These are phyloP conservation scores for Wickerhamiella kazuoi DNA, from an alignment of 805 yeast genomes.

Conservation along the genomic window DNA sequence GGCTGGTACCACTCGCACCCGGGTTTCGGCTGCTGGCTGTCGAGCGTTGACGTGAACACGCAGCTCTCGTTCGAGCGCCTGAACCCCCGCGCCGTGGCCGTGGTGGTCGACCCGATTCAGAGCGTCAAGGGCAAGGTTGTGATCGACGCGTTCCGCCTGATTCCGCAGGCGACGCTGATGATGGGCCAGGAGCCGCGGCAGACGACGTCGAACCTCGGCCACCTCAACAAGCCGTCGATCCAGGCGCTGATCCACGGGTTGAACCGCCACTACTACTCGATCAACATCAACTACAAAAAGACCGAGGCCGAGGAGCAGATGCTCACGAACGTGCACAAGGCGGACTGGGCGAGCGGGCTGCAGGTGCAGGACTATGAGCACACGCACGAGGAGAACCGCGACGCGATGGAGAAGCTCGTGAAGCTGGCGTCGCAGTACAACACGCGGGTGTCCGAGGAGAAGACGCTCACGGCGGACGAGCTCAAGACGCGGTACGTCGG, in stretches of 20 bases:
- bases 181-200: constrained; percentile 97
- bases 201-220: constrained; percentile 89
- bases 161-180: constrained; percentile 74
- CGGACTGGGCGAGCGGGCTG: constrained; percentile 89
- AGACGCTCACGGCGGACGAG: constrained; percentile 71
- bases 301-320: constrained; percentile 83
- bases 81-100: constrained; percentile 92
- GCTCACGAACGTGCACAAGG: constrained; percentile 86
- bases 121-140: constrained; percentile 98
- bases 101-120: constrained; percentile 95
- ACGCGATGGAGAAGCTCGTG: constrained; percentile 61
- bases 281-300: constrained; percentile 86
- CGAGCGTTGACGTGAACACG: constrained; percentile 92
- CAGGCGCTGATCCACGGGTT: constrained; percentile 95
- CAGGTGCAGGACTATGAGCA: constrained; percentile 58
- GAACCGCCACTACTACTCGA: constrained; percentile 89
- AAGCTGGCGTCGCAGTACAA: constrained; percentile 81
- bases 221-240: constrained; percentile 86
- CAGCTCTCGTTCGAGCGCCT: constrained; percentile 96
- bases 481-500: constrained; percentile 93
- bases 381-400: constrained; percentile 59
- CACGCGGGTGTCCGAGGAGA: constrained; percentile 80
- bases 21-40: constrained; percentile 95
- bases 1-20: constrained; percentile 99
- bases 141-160: constrained; percentile 91